phyloP scores from a whole-genome alignment of 1,139 yeast genomes.

The Chernovozyma sophiae-reginae region DNA sequence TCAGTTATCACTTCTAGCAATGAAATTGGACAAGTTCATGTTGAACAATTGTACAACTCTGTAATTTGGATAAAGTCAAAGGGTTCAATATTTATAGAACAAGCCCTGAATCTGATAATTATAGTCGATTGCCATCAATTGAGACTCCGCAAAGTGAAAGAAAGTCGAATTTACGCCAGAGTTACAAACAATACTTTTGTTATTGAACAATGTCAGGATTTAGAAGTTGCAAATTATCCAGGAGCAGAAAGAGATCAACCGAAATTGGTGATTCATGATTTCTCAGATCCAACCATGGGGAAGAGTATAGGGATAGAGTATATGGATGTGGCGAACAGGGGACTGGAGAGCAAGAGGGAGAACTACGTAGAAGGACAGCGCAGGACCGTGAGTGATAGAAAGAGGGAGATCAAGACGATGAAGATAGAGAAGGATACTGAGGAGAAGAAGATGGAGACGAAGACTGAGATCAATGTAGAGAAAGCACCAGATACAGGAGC shows the following conservation, averaged over 20 bases:
- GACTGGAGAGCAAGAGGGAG: no score
- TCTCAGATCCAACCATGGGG: constrained; percentile 4
- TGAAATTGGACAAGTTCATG: constrained; percentile 19
- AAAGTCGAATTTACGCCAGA: constrained; percentile 19
- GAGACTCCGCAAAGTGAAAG: constrained; percentile 28
- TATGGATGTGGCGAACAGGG: no score
- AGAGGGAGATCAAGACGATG: no score
- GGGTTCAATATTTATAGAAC: constrained; percentile 32
- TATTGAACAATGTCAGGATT: constrained; percentile 29
- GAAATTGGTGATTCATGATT: constrained; percentile 4
- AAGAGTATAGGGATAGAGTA: not conserved
- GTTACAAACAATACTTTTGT: constrained; percentile 25
- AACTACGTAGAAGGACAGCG: no score
- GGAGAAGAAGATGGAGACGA: no score
- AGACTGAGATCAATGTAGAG: no score
- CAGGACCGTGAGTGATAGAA: no score
- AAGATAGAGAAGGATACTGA: no score
- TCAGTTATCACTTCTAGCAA: constrained; percentile 10
- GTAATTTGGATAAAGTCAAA: constrained; percentile 18
- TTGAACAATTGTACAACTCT: constrained; percentile 17
- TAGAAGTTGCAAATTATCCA: constrained; percentile 13
- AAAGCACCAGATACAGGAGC: no score
- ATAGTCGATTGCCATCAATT: constrained; percentile 36
- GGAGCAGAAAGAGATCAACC: not conserved
- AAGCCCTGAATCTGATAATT: constrained; percentile 21